These are phyloP conservation scores for Primulina eburnea DNA, from an alignment of 257 asterid genomes.

Conservation along the genomic window DNA sequence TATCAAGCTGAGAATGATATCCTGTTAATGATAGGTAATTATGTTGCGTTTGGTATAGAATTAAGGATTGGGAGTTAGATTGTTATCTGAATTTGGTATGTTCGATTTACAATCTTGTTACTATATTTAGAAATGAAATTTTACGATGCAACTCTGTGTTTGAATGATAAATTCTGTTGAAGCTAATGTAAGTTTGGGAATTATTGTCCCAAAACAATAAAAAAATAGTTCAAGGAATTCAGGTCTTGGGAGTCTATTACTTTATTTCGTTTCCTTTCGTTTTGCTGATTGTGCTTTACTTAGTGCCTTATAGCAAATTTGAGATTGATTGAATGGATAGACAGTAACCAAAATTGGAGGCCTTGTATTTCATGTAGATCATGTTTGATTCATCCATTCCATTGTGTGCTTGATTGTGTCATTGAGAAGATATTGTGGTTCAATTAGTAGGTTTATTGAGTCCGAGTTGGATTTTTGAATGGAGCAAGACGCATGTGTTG, in stretches of 20 bases:
- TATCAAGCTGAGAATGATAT: background rate
- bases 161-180: background rate
- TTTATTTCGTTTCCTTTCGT: background rate
- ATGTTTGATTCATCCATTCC: slow-evolving; percentile 8
- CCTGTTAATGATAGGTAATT: slow-evolving; percentile 3
- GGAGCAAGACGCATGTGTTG: slow-evolving; percentile 10
- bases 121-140: too few species aligned
- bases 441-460: slow-evolving; percentile 5
- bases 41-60: background rate
- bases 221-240: background rate
- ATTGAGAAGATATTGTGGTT: background rate
- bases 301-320: slow-evolving; percentile 1
- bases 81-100: background rate
- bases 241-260: background rate
- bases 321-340: background rate
- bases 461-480: slow-evolving; percentile 14
- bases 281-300: background rate
- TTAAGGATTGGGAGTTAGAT: background rate
- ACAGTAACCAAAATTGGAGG: background rate
- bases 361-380: background rate
- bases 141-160: background rate
- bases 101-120: too few species aligned
- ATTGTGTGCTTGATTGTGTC: background rate
- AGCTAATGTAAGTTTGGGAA: background rate
- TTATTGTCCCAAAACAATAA: background rate